Evolutionary conservation across 2,329 filamentous ascomycete species (phyloP).

Genomic region (Pyrenochaeta sp.): DNA sequence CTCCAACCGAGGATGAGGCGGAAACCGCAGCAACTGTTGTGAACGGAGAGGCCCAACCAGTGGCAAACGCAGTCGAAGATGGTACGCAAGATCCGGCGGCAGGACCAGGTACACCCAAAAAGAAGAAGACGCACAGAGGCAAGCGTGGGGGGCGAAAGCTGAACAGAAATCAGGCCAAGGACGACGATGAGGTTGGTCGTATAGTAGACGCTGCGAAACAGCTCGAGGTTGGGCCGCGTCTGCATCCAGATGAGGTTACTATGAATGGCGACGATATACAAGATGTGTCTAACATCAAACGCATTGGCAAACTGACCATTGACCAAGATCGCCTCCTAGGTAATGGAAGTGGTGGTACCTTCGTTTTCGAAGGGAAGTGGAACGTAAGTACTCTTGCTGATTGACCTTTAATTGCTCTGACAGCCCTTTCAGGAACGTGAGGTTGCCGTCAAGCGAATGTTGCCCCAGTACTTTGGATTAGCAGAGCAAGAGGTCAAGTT

Average conservation of each 20-base stretch:
- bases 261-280: conserved; percentile 55
- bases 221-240: conserved; percentile 39
- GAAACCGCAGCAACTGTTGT: conserved; percentile 2
- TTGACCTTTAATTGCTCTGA: conserved; percentile 11
- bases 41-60: conserved; percentile 17
- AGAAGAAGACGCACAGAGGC: conserved; percentile 61
- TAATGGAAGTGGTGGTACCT: conserved; percentile 93
- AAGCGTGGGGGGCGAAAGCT: conserved; percentile 58
- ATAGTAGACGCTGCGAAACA: conserved; percentile 52
- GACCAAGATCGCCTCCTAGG: conserved; percentile 69
- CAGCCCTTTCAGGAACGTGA: conserved; percentile 68
- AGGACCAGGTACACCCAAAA: conserved; percentile 47
- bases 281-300: conserved; percentile 59
- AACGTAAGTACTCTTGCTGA: conserved; percentile 59
- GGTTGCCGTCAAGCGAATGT: conserved; percentile 95
- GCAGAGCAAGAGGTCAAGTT: conserved; percentile 93
- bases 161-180: conserved; percentile 51
- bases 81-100: conserved; percentile 30
- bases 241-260: conserved; percentile 52
- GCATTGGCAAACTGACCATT: conserved; percentile 69
- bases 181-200: conserved; percentile 49
- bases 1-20: conserved; percentile 26
- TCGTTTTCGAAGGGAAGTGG: conserved; percentile 94
- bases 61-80: conserved; percentile 21
- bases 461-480: conserved; percentile 94